Base-by-base conservation (phyloP, 2,329 filamentous ascomycete genomes). In the Apiospora sp. region DNA sequence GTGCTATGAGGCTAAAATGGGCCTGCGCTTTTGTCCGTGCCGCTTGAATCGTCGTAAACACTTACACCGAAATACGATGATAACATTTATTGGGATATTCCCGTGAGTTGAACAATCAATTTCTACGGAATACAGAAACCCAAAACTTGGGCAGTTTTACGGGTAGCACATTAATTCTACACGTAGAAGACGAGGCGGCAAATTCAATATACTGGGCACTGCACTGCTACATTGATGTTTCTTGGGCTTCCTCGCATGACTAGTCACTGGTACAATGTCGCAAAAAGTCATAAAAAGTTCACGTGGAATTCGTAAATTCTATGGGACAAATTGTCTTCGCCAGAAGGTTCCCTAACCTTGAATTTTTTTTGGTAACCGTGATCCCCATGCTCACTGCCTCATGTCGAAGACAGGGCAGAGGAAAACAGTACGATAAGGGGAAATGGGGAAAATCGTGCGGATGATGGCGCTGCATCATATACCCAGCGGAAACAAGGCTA, bases 401-500 rank as follows among this genome's bases (percentile, higher is more conserved):
- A 72, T 74, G 71, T 73, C 46, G 78, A 75, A 78, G 79, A 79
- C 80, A 81, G 81, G 77, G 78, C 80, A 78, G 76, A 77, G 76
- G 81, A 82, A 70, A 41, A 69, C 70, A 69, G 46, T 58, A 71
- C 68, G 71, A 79, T 82, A 84, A 82, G 79, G 78, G 84, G 83
- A 83, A 69, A 71, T 76, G 78, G 80, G 79, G 79, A 78, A 64
- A 80, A 79, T 70, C 78, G 79, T 79, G 76, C 75, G 74, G 75
- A 75, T 74, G 74, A 75, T 77, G 74, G 76, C 80, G 77, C 78
- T 78, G 75, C 78, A 76, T 77, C 78, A 78, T 79, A 79, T 80
- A 79, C 79, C 80, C 82, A 84, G 84, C 80, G 80, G 78, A 83
- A 83, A 84, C 82, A 83, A 82, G 80, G 58, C 34, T 64, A 73